These are phyloP conservation scores for Phaseolus coccineus DNA, from an alignment of 331 rosid species.

Conservation along the genomic window DNA sequence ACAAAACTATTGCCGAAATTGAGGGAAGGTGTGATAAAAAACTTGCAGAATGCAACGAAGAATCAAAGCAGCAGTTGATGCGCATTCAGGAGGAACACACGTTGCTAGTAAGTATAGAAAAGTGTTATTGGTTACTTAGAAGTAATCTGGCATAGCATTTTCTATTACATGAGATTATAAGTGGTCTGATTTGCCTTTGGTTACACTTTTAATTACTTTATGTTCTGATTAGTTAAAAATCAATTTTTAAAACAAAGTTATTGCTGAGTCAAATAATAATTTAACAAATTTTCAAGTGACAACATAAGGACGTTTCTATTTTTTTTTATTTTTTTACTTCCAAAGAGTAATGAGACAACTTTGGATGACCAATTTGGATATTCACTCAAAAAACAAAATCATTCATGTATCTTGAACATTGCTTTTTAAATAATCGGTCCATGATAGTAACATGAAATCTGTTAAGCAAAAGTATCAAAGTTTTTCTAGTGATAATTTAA, in stretches of 20 bases:
- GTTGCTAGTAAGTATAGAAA: constrained; percentile 62
- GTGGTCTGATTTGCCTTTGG: constrained; percentile 18
- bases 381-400: neutral
- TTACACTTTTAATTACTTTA: constrained; percentile 24
- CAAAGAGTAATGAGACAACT: too few species aligned
- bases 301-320: too few species aligned
- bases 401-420: neutral
- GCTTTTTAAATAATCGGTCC: neutral
- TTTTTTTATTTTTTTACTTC: too few species aligned
- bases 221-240: constrained; percentile 27
- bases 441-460: constrained; percentile 12
- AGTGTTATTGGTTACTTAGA: constrained; percentile 13
- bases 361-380: too few species aligned
- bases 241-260: neutral
- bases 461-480: neutral
- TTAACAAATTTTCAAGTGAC: too few species aligned
- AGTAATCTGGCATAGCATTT: constrained; percentile 31
- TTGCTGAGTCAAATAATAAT: neutral
- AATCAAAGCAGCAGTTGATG: constrained; percentile 67
- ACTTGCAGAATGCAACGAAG: constrained; percentile 74
- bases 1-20: constrained; percentile 65
- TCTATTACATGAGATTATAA: constrained; percentile 25
- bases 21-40: constrained; percentile 63
- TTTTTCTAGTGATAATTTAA: neutral
- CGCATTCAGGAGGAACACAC: constrained; percentile 77